Percentiles rank a stretch among this genome's conserved stretches.
Evolutionary conservation across 192 early-diverging fungal genomes (phyloP).

Genomic region (Geranomyces variabilis): DNA sequence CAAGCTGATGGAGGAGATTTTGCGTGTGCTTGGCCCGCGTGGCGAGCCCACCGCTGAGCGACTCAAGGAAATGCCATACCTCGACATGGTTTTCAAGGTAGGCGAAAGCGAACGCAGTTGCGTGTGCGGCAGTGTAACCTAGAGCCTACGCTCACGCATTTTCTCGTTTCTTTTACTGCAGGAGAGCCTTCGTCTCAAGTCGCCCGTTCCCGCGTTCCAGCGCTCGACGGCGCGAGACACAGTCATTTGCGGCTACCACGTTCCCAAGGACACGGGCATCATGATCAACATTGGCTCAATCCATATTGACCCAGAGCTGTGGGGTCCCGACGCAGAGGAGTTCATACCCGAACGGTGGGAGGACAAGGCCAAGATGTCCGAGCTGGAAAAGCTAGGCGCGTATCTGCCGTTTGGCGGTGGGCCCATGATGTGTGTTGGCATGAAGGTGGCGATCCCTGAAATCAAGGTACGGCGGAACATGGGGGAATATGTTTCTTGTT

Average conservation of each 20-base stretch:
- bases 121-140: no score
- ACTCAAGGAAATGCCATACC: constrained; percentile 20
- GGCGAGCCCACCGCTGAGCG: constrained; percentile 14
- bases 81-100: constrained; percentile 19
- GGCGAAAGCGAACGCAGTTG: no score
- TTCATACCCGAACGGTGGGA: constrained; percentile 63
- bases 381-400: constrained; percentile 18
- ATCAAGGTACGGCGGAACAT: constrained; percentile 15
- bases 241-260: constrained; percentile 47
- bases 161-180: no score
- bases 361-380: constrained; percentile 28
- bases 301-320: constrained; percentile 14
- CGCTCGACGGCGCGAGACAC: constrained; percentile 40
- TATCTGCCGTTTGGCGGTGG: constrained; percentile 39
- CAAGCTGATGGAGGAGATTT: constrained; percentile 40
- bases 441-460: constrained; percentile 25
- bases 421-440: constrained; percentile 38
- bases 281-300: neutral
- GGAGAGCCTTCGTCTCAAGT: constrained; percentile 48
- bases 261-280: constrained; percentile 32
- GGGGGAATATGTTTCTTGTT: no score
- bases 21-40: neutral
- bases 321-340: constrained; percentile 57
- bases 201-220: constrained; percentile 48
- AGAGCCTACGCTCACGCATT: no score